Conservation (phyloP, 2,329 filamentous ascomycete genomes). For the Trichoderma simmonsii region DNA sequence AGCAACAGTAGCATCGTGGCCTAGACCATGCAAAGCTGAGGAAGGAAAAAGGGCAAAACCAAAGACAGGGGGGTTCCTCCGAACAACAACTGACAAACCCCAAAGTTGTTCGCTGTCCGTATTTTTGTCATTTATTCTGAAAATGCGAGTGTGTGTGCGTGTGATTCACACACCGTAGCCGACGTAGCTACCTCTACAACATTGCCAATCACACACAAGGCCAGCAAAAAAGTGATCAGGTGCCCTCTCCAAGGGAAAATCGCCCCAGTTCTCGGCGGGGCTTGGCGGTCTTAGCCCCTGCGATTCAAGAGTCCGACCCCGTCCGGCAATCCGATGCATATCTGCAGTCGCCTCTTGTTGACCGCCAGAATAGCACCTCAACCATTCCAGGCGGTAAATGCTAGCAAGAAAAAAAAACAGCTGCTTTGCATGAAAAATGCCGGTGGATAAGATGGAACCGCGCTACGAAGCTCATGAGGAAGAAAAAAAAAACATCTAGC, state of each 20-base stretch:
- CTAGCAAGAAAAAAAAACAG: not conserved
- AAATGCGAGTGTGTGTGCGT: not conserved
- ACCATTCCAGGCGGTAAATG: slow-evolving; percentile 12
- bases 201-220: slow-evolving; percentile 5
- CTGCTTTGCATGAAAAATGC: slow-evolving; percentile 12
- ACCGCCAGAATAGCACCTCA: slow-evolving; percentile 14
- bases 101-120: not conserved
- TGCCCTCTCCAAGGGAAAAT: slow-evolving; percentile 9
- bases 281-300: slow-evolving; percentile 14
- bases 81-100: not conserved
- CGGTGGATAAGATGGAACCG: not conserved
- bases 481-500: not conserved
- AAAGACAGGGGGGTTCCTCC: not conserved
- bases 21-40: slow-evolving; percentile 2
- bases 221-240: slow-evolving; percentile 17
- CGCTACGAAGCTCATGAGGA: not conserved
- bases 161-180: not conserved
- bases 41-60: not conserved
- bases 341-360: slow-evolving; percentile 6
- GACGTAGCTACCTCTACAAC: not conserved
- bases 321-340: slow-evolving; percentile 13
- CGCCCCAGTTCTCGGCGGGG: slow-evolving; percentile 13
- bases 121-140: not conserved
- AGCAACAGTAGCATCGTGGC: not conserved
- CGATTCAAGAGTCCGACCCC: not conserved